Evolutionary conservation across 768 basidiomycete genomes (phyloP).

Genomic region (Psilocybe tampanensis): DNA sequence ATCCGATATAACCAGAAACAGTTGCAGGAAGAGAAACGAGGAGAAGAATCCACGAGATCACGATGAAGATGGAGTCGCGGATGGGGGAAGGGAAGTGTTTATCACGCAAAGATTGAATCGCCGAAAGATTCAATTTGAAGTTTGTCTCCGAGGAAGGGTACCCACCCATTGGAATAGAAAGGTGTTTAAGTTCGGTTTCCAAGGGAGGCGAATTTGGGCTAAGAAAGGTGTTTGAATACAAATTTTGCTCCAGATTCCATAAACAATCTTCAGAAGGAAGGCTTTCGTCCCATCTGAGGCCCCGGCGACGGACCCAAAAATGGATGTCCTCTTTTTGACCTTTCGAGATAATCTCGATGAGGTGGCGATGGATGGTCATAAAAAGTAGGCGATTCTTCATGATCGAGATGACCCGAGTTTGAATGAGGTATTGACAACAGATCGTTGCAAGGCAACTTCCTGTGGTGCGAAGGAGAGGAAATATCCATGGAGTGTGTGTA

Average conservation of each 20-base stretch:
- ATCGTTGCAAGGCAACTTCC: background rate
- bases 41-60: background rate
- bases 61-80: background rate
- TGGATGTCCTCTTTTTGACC: background rate
- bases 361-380: background rate
- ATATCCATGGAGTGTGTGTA: background rate
- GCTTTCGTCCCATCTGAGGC: background rate
- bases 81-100: background rate
- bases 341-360: background rate
- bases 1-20: conserved; percentile 13
- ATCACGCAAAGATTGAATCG: too few relatives aligned
- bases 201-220: too few relatives aligned
- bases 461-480: background rate
- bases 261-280: background rate
- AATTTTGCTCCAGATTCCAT: background rate
- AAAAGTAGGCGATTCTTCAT: background rate
- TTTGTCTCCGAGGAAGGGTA: too few relatives aligned
- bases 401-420: background rate
- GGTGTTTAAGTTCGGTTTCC: too few relatives aligned
- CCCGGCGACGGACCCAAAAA: too few relatives aligned
- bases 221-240: too few relatives aligned
- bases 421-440: background rate
- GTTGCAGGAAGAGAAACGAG: background rate
- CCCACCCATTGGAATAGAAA: too few relatives aligned
- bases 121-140: too few relatives aligned